Percentiles rank a stretch among this genome's conserved stretches.
Conservation (phyloP, 1,284 basidiomycete species). For the Sanghuangporus weigelae region DNA sequence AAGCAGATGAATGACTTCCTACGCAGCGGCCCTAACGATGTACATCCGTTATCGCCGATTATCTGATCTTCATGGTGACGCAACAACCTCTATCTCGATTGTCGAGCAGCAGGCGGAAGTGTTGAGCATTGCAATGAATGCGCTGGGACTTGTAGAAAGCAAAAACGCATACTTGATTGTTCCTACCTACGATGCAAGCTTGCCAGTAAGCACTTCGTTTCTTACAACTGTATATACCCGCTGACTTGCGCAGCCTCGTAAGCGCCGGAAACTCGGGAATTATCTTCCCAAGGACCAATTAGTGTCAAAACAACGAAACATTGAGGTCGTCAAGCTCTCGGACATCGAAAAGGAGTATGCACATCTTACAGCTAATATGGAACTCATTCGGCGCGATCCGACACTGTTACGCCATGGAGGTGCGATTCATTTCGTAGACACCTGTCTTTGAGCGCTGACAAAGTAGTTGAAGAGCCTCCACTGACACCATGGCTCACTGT, state of each 20-base stretch:
- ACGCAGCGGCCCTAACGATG: slow-evolving; percentile 83
- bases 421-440: slow-evolving; percentile 21
- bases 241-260: slow-evolving; percentile 38
- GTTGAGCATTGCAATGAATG: slow-evolving; percentile 86
- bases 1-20: slow-evolving; percentile 16
- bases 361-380: slow-evolving; percentile 74
- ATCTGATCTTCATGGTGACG: slow-evolving; percentile 47
- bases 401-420: slow-evolving; percentile 45
- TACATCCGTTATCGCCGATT: slow-evolving; percentile 88
- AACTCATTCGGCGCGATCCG: slow-evolving; percentile 62
- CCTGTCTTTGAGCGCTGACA: slow-evolving; percentile 20
- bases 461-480: slow-evolving; percentile 31
- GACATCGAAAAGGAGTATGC: slow-evolving; percentile 87
- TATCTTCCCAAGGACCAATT: slow-evolving; percentile 78
- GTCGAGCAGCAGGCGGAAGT: slow-evolving; percentile 77
- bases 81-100: slow-evolving; percentile 50
- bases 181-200: slow-evolving; percentile 38
- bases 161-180: slow-evolving; percentile 84
- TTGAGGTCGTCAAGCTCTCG: slow-evolving; percentile 74
- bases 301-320: slow-evolving; percentile 51
- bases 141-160: slow-evolving; percentile 76
- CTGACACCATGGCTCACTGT: slow-evolving; percentile 73
- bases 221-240: slow-evolving; percentile 20
- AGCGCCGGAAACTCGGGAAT: slow-evolving; percentile 66
- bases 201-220: slow-evolving; percentile 35